Base-by-base conservation (phyloP, 805 yeast species). In the Candida jianshihensis region DNA sequence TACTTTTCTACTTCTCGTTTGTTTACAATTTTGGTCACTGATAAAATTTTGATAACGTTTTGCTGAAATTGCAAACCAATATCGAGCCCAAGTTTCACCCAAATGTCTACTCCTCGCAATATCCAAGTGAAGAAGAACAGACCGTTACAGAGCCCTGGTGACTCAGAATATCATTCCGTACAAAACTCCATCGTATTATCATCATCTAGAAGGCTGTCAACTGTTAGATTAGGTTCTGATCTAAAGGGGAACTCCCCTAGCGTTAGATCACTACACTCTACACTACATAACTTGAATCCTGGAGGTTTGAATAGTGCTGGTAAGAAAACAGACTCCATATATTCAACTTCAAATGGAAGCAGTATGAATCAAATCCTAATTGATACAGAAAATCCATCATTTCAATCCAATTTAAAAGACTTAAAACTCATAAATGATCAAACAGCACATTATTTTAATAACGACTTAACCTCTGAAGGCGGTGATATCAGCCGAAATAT, bases 401-500 rank as follows among this genome's bases (percentile, higher is more conserved):
- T 49, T 33, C 20, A 34, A 14, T 31, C 43, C 2, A 38, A 42
- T 21, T 27, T 15, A 7, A 35, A 42, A 24, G 48, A 46, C 17
- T 38, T 39, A 16, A 19, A 34, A 20, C 14, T 29, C n/a, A 25
- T 41, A n/a, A 36, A 38, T 25, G 46, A 42, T 26, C 46, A 45
- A 29, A 25, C 39, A 5, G 33, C 43, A 5, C 24, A 31, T 9
- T 49, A 51, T 33, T 37, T 49, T 33, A 49, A 46, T 30, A 41
- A 41, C 33, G 36, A 18, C 4, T 25, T 52, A 24, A 26, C 38
- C n/a, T 39, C 43, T 8, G 51, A 42, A 18, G 56, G 55, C 19
- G 56, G 51, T 14, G 56, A 52, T 27, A 52, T 52, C 34, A 43
- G 49, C 7, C 53, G 30, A 13, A 19, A 16, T 12, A 49, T 34